Evolutionary conservation across 331 rosid species (phyloP).

Genomic region (Acacia concinna): DNA sequence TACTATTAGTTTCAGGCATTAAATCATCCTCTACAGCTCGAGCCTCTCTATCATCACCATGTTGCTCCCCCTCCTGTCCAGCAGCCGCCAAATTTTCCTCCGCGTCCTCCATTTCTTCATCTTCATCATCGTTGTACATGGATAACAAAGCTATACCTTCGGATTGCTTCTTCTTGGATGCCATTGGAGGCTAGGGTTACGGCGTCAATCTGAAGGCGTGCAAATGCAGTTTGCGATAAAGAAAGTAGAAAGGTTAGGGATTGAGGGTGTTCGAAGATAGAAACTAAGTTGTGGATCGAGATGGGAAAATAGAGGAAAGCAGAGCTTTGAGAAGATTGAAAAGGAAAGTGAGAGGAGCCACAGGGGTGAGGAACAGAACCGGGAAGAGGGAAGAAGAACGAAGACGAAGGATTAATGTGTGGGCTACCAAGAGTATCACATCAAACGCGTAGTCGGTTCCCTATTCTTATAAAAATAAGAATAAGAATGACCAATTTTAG

Average conservation of each 20-base stretch:
- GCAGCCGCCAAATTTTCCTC: slow-evolving; percentile 43
- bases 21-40: slow-evolving; percentile 44
- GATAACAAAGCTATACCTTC: slow-evolving; percentile 81
- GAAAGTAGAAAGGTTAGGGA: neutral
- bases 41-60: slow-evolving; percentile 32
- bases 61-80: slow-evolving; percentile 24
- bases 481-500: neutral
- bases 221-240: neutral
- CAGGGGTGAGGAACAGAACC: neutral
- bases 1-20: slow-evolving; percentile 33
- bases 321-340: neutral
- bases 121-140: slow-evolving; percentile 74
- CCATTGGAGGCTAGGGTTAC: slow-evolving; percentile 57
- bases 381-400: neutral
- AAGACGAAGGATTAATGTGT: neutral
- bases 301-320: neutral
- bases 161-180: slow-evolving; percentile 66
- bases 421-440: neutral
- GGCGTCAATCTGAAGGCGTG: neutral
- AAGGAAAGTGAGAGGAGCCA: neutral
- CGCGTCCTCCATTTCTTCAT: slow-evolving; percentile 68
- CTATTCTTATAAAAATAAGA: neutral
- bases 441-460: neutral
- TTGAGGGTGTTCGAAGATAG: neutral
- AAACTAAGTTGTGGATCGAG: neutral